phyloP scores from a whole-genome alignment of 768 basidiomycete species.

The Lactarius hatsudake region DNA sequence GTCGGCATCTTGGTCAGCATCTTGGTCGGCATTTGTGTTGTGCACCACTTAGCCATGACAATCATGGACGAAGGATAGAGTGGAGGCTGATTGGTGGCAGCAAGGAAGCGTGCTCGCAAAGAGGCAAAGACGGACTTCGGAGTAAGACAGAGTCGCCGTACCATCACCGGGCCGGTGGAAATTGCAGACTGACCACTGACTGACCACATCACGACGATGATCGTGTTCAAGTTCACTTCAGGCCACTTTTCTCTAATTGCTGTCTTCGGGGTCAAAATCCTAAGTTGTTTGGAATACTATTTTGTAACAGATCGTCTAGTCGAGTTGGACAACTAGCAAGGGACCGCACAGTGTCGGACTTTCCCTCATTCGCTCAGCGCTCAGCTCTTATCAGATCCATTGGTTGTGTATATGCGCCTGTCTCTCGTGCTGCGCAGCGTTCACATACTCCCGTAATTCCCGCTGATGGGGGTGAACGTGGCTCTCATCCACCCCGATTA shows the following conservation, averaged over 20 bases:
- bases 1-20: no score
- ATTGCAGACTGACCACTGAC: no score
- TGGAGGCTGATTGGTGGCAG: not conserved
- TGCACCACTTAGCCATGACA: not conserved
- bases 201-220: no score
- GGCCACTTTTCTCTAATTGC: not conserved
- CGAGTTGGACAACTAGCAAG: not conserved
- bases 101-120: not conserved
- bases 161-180: no score
- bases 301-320: not conserved
- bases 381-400: not conserved
- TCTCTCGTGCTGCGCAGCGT: not conserved
- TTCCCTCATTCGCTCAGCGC: not conserved
- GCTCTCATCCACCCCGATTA: not conserved
- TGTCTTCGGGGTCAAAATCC: not conserved
- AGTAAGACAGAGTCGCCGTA: no score
- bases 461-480: not conserved
- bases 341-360: not conserved
- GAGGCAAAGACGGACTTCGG: no score
- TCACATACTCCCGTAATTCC: not conserved
- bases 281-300: not conserved
- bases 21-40: not conserved
- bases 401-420: no score
- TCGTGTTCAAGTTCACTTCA: not conserved
- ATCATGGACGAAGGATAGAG: not conserved